Conservation (phyloP, 345 rosid species). For the Eucalyptus brandiana region DNA sequence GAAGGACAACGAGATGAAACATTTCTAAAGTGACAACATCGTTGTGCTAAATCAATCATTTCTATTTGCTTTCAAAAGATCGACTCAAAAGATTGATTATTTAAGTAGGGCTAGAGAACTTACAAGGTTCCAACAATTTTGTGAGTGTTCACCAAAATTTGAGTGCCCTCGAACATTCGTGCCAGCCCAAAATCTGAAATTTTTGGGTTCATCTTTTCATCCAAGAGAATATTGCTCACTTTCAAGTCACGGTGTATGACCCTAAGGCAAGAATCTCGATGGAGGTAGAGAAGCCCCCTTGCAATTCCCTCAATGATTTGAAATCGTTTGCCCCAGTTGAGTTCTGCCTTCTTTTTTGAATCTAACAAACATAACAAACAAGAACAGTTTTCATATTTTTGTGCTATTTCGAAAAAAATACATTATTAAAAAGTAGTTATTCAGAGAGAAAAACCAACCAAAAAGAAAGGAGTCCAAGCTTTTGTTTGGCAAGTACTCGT, state of each 20-base stretch:
- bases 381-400: background rate
- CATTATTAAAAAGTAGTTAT: accelerated
- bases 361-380: background rate
- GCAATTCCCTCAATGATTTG: slow-evolving; percentile 20
- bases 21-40: background rate
- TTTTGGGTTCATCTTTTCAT: slow-evolving; percentile 16
- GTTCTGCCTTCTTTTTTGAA: background rate
- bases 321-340: slow-evolving; percentile 15
- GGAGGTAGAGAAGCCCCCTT: slow-evolving; percentile 17
- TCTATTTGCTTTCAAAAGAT: background rate
- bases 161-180: slow-evolving; percentile 1
- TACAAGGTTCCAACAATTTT: slow-evolving; percentile 16
- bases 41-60: background rate
- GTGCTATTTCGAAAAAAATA: background rate
- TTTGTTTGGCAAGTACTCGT: slow-evolving; percentile 12
- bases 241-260: slow-evolving; percentile 29
- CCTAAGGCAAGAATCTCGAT: slow-evolving; percentile 16
- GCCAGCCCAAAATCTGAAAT: slow-evolving; percentile 31
- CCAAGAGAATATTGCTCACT: slow-evolving; percentile 14
- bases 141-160: background rate
- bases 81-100: background rate
- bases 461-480: background rate
- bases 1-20: background rate
- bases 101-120: background rate
- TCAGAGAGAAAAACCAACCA: background rate